Evolutionary conservation across 768 basidiomycete genomes (phyloP).

Genomic region (Calocera viscosa): DNA sequence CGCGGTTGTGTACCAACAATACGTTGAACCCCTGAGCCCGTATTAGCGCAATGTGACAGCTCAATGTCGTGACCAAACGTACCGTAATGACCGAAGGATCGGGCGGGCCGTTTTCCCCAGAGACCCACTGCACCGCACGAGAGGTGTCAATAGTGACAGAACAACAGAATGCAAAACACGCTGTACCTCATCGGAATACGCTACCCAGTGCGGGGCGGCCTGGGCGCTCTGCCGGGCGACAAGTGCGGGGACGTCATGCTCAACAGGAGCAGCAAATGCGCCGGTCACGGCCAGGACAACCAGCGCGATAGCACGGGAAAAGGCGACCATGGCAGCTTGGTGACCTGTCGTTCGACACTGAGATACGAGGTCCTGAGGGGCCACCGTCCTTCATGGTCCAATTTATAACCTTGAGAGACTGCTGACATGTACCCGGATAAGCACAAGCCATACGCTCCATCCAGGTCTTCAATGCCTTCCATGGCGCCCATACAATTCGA

Average conservation of each 20-base stretch:
- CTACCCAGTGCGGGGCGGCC: slow-evolving; percentile 11
- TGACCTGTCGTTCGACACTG: background rate
- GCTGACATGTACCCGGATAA: background rate
- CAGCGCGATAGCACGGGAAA: background rate
- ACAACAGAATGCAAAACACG: too few species aligned
- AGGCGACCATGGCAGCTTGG: background rate
- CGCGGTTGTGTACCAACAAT: slow-evolving; percentile 28
- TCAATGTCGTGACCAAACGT: background rate
- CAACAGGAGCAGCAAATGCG: background rate
- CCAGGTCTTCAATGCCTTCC: background rate
- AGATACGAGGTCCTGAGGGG: background rate
- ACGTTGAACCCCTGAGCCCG: slow-evolving; percentile 42
- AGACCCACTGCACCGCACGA: slow-evolving; percentile 8
- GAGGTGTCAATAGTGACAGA: background rate
- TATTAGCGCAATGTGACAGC: too few species aligned
- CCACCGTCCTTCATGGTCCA: background rate
- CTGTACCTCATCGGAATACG: slow-evolving; percentile 9
- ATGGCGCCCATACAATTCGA: background rate
- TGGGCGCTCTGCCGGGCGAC: slow-evolving; percentile 11
- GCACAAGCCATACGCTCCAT: background rate
- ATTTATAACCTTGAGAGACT: background rate
- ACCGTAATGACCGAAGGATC: slow-evolving; percentile 9
- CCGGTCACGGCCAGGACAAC: background rate
- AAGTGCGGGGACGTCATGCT: background rate
- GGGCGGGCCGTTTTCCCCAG: slow-evolving; percentile 13